Base-by-base conservation (phyloP, 2,329 filamentous ascomycete genomes). In the Ceratocystis harringtonii region DNA sequence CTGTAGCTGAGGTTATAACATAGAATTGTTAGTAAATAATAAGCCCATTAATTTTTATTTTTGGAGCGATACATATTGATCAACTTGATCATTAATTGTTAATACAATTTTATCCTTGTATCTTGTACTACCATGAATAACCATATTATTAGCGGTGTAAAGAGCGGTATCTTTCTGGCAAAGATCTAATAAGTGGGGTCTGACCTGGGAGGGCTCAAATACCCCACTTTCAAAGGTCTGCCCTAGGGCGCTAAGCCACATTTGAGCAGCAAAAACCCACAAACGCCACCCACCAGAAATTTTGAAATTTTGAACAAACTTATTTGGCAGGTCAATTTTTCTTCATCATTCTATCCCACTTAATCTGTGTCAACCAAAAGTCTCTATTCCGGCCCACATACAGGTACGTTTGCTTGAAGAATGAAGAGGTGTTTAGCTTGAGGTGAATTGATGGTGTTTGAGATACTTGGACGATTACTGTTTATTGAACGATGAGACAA, bases 361-460 rank as follows among this genome's bases (percentile, higher is more conserved):
- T 63, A 65, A 36, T 44, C 63, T 65, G 63, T 65, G 66, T 67
- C 58, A 67, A 68, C 55, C 65, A 64, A 63, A 66, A 57, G 66
- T 67, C 63, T 67, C 60, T 65, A 65, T 65, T 52, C 62, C 58
- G 66, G 61, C 63, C 63, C 66, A 63, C 58, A 65, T 48, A 67
- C 66, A 67, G 63, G 66, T 67, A 67, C 62, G 66, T 67, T 32
- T 25, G 15, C n/a, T 32, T 28, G 43, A 52, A 15, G 36, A 57
- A 41, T 45, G 19, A 67, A 45, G 66, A 48, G 25, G n/a, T 19
- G 61, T 4, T 45, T 45, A 45, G 5, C n/a, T 19, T 36, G 61
- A 50, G 30, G 50, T n/a, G n/a, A 50, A 52, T 63, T 36, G 61
- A 63, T 36, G 19, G 2, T 17, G 5, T 28, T 8, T 32, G 55